Conservation (phyloP, 345 rosid species). For the Gossypium rotundifolium region DNA sequence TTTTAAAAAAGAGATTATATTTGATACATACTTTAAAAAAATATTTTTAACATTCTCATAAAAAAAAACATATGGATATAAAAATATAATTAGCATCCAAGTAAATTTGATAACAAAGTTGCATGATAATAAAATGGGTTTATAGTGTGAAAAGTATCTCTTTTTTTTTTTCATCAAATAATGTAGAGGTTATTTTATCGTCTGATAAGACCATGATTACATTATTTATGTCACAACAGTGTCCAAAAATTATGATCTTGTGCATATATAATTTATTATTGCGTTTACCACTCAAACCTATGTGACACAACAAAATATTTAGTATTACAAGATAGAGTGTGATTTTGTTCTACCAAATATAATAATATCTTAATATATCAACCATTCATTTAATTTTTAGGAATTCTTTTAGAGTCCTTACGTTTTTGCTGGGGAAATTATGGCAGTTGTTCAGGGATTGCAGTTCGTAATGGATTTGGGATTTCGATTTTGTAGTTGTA, state of each 20-base stretch:
- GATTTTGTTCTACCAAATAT: not conserved
- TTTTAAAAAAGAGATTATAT: no score
- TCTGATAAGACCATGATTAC: not conserved
- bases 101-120: not conserved
- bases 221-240: not conserved
- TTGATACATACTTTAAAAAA: no score
- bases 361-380: not conserved
- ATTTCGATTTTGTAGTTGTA: no score
- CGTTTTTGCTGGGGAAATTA: no score
- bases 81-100: no score
- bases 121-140: not conserved
- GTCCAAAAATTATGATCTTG: not conserved
- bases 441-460: no score
- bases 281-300: not conserved
- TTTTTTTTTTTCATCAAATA: not conserved
- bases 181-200: not conserved
- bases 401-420: no score
- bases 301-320: not conserved
- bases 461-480: no score
- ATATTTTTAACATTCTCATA: no score
- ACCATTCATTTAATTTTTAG: not conserved
- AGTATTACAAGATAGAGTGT: not conserved
- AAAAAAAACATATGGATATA: no score
- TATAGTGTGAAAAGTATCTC: not conserved
- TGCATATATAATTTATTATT: not conserved